A percentile compares a stretch with the other conserved stretches of the same genome.
Evolutionary conservation across 2,329 filamentous ascomycete genomes (phyloP).

Genomic region (Clonostachys byssicola): DNA sequence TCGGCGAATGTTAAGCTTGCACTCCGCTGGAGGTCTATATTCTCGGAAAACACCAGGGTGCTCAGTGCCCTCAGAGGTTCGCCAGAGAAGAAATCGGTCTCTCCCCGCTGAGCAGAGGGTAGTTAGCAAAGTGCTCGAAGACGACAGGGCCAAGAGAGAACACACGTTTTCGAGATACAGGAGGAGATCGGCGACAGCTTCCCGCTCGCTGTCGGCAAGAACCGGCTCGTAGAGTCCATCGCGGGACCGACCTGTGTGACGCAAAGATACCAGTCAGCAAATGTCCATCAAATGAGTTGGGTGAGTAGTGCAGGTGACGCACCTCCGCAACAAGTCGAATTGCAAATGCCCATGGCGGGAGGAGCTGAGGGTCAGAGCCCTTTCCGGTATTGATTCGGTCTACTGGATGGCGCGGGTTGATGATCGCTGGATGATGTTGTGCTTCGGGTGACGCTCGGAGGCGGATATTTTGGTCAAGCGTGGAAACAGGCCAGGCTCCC

Average conservation of each 20-base stretch:
- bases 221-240: conserved; percentile 83
- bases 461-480: too few species aligned
- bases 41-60: conserved; percentile 96
- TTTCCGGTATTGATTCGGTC: neutral
- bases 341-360: conserved; percentile 56
- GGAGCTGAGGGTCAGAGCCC: conserved; percentile 6
- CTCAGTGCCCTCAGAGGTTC: conserved; percentile 90
- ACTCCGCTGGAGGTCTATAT: conserved; percentile 95
- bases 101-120: conserved; percentile 62
- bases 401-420: neutral
- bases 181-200: conserved; percentile 91
- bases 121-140: neutral
- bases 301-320: conserved; percentile 2
- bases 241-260: conserved; percentile 61
- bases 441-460: too few species aligned
- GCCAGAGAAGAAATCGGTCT: conserved; percentile 97
- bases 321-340: conserved; percentile 55
- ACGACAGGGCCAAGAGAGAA: conserved; percentile 8
- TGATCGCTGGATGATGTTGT: neutral
- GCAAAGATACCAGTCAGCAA: neutral
- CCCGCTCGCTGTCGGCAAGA: conserved; percentile 91
- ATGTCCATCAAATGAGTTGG: neutral
- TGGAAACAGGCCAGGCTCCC: too few species aligned
- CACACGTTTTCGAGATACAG: conserved; percentile 94
- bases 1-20: conserved; percentile 98